These are phyloP conservation scores for Picea sitchensis DNA, from an alignment of 75 land plant species.

Conservation along the genomic window DNA sequence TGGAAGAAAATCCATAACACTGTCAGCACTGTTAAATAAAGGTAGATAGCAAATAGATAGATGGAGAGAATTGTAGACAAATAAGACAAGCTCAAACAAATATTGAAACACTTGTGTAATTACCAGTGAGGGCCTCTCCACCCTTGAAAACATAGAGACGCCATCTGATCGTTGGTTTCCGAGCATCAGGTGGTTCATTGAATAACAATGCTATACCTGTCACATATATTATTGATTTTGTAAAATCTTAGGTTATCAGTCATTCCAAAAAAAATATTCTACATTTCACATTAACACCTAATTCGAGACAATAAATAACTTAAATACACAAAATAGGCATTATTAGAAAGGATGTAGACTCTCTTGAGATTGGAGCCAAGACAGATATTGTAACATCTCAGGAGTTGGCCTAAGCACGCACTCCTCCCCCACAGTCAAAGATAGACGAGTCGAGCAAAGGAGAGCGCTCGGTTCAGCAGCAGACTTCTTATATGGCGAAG, in stretches of 20 bases:
- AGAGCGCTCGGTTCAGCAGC: too few relatives aligned
- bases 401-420: too few relatives aligned
- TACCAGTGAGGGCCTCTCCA: constrained; percentile 86
- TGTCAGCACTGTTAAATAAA: neutral
- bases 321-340: neutral
- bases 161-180: constrained; percentile 90
- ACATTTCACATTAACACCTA: neutral
- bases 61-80: neutral
- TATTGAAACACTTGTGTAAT: neutral
- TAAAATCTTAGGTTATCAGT: neutral
- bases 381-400: too few relatives aligned
- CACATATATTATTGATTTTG: constrained; percentile 1
- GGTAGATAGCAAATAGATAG: neutral
- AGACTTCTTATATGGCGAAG: too few relatives aligned
- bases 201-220: constrained; percentile 89
- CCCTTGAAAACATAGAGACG: constrained; percentile 95
- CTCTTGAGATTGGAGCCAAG: too few relatives aligned
- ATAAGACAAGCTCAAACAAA: constrained; percentile 3
- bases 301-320: neutral
- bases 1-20: neutral
- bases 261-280: neutral
- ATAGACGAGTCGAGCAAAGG: too few relatives aligned
- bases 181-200: constrained; percentile 93
- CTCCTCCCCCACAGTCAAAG: too few relatives aligned
- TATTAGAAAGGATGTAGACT: too few relatives aligned